Evolutionary conservation across 805 yeast species (phyloP), one percentile per base, ranked within the genome.

Genomic region (Kodamaea jinghongensis): DNA sequence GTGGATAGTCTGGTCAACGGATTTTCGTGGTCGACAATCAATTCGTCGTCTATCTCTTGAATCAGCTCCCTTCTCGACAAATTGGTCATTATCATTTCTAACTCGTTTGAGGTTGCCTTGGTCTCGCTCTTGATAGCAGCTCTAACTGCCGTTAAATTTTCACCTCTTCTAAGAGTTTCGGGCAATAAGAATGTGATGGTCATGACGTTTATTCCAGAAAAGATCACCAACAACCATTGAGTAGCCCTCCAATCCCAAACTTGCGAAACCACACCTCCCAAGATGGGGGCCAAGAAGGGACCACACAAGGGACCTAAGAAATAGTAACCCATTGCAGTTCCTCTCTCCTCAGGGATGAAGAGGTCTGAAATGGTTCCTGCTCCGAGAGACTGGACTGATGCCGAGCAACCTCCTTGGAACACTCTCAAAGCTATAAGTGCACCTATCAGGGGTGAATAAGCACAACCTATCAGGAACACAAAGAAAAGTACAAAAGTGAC

Each of bases 211-310:
- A 71, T 57, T 2, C 81, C 87, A 1, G 86, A 75, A 32, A 84
- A 58, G 20, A 83, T 81, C 13, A 83, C 85, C 60, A 86, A 64
- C 38, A 86, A 78, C 91, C 95, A 88, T 53, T 85, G 93, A 3
- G 96, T 85, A 2, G 91, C 86, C 55, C 95, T 70, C 95, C 96
- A 88, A 6, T 87, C 87, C 82, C 88, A 84, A 7, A 71, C 69
- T 31, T 73, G 67, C 5, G 84, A 75, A 20, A 88, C 73, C 1
- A 81, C 79, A 44, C 96, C 91, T 35, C 96, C 95, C 5, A 70
- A 42, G 16, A 87, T 81, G 2, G 96, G 96, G 10, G 90, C 80
- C 3, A 85, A 47, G 36, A 88, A 68, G 0, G 95, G 96, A 0
- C 93, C 95, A 49, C 81, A 71, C 31, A 88, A 77, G 0, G 91